Percentiles rank a stretch among this genome's conserved stretches.
Evolutionary conservation across 2,329 filamentous ascomycete genomes (phyloP).

Genomic region (Lecanicillium sp.): DNA sequence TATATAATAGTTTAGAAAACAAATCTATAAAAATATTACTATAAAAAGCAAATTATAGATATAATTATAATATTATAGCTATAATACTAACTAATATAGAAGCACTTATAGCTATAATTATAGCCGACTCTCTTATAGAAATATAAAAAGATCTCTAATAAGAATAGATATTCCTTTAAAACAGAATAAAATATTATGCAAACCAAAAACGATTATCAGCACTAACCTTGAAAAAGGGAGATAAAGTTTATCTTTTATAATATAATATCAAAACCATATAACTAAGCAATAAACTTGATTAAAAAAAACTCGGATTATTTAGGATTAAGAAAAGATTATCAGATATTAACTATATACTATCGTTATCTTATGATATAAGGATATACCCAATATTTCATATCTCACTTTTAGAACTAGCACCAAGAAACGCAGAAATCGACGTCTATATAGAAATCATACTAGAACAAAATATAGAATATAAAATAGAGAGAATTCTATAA

Average conservation of each 20-base stretch:
- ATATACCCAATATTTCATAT: conserved; percentile 15
- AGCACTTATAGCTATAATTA: too few relatives aligned
- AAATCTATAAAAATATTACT: too few relatives aligned
- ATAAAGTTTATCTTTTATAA: background rate
- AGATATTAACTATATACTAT: background rate
- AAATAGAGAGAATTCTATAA: conserved; percentile 10
- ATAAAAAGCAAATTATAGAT: too few relatives aligned
- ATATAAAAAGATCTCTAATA: too few relatives aligned
- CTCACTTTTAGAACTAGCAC: conserved; percentile 11
- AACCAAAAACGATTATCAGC: background rate
- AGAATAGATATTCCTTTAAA: too few relatives aligned
- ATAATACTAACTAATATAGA: too few relatives aligned
- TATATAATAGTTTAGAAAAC: too few relatives aligned
- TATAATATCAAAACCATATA: background rate
- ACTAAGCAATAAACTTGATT: conserved; percentile 5
- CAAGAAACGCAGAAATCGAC: conserved; percentile 6
- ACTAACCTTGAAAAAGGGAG: background rate
- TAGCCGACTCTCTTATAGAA: too few relatives aligned
- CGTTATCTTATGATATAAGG: conserved; percentile 1
- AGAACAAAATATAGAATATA: conserved; percentile 8
- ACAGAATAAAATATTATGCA: background rate
- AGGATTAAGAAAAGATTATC: too few relatives aligned
- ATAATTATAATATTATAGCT: too few relatives aligned
- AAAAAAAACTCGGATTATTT: conserved; percentile 6
- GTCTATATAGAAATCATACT: conserved; percentile 6